Percentiles rank a stretch among this genome's conserved stretches.
Conservation (phyloP, 495 filamentous ascomycete genomes). For the Daldinia bambusicola region DNA sequence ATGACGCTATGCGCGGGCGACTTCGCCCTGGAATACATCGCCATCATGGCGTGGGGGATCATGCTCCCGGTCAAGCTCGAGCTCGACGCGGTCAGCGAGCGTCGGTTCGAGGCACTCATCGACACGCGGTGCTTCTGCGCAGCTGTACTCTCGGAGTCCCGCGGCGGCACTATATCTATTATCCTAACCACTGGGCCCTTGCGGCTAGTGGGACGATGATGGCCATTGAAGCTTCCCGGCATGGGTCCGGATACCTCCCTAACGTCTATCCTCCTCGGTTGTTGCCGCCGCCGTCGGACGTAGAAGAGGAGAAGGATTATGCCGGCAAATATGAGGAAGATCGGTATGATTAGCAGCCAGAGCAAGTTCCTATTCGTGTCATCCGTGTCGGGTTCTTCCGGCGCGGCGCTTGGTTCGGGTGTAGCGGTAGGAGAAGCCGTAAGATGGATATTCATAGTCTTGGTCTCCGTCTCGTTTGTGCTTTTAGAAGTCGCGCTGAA, state of each 20-base stretch:
- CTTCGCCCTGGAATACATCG: constrained; percentile 36
- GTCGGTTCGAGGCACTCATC: constrained; percentile 25
- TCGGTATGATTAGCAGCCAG: constrained; percentile 46
- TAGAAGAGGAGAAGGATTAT: constrained; percentile 40
- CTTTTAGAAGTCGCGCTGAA: constrained; percentile 62
- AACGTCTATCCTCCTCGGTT: constrained; percentile 32
- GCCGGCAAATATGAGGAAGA: constrained; percentile 29
- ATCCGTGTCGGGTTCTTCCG: constrained; percentile 16
- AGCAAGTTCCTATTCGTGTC: constrained; percentile 36
- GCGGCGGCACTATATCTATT: constrained; percentile 35
- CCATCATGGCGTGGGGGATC: constrained; percentile 39
- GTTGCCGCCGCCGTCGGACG: constrained; percentile 39
- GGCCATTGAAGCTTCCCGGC: constrained; percentile 51
- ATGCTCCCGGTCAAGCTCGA: constrained; percentile 19
- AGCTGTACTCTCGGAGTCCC: constrained; percentile 11
- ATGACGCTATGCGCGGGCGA: constrained; percentile 33
- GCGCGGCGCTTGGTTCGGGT: constrained; percentile 18
- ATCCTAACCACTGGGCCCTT: constrained; percentile 32
- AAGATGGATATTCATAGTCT: constrained; percentile 64
- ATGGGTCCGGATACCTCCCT: constrained; percentile 56
- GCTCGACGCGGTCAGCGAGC: constrained; percentile 15
- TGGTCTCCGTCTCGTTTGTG: constrained; percentile 54
- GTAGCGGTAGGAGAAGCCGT: constrained; percentile 36
- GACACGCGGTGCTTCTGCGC: constrained; percentile 8
- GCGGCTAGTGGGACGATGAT: constrained; percentile 32